A percentile compares a stretch with the other conserved stretches of the same genome.
These are phyloP conservation scores for Gracilaria gracilis DNA, from an alignment of 23 red algal species.

Conservation along the genomic window DNA sequence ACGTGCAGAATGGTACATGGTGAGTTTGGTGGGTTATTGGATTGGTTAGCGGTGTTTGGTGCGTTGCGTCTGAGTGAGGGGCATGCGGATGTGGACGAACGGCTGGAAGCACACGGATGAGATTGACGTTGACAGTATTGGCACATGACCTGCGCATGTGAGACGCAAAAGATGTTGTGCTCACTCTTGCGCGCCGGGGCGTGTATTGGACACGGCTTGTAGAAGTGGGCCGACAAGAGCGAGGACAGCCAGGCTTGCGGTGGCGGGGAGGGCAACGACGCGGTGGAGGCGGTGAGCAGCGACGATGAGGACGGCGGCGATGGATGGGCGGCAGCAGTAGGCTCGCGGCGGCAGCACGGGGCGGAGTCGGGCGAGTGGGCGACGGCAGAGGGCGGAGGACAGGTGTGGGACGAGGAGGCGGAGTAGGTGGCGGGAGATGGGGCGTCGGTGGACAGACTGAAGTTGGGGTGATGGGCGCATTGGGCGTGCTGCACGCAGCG, in stretches of 20 bases:
- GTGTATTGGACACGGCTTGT: constrained; percentile 15
- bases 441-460: not conserved
- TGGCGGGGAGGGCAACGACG: not conserved
- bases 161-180: constrained; percentile 32
- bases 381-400: not conserved
- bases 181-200: constrained; percentile 16
- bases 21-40: not conserved
- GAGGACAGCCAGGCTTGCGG: constrained; percentile 10
- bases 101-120: not conserved
- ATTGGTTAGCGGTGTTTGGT: not conserved
- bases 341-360: too few relatives aligned
- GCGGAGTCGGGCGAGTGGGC: too few relatives aligned
- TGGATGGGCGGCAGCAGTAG: too few relatives aligned
- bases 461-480: not conserved
- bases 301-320: constrained; percentile 15
- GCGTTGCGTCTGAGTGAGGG: not conserved
- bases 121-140: constrained; percentile 26
- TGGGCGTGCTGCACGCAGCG: not conserved
- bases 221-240: constrained; percentile 31
- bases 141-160: constrained; percentile 10
- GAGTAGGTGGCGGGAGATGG: not conserved
- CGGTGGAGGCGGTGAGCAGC: not conserved
- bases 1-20: constrained; percentile 32
- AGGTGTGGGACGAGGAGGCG: not conserved
- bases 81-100: not conserved